Evolutionary conservation across 2,329 filamentous ascomycete genomes (phyloP), one percentile per base, ranked within the genome.

Genomic region (Curvularia verruculosa): DNA sequence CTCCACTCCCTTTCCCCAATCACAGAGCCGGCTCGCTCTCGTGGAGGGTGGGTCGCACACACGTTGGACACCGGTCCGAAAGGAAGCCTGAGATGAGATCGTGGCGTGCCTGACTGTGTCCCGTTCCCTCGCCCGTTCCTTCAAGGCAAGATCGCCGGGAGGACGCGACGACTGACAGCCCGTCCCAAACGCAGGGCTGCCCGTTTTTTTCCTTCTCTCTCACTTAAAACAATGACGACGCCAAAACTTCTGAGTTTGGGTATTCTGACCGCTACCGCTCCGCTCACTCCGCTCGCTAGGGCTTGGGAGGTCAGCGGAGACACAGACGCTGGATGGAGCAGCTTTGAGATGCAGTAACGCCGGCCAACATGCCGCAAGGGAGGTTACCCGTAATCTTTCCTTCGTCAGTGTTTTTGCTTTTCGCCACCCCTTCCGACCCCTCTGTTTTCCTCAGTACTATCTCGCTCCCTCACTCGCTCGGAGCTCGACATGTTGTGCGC

Each of bases 141-240:
- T 41, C 21, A 34, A 51, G 55, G 18, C 40, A 59, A 56, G 63
- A 66, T 66, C 56, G 56, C 47, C 63, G 52, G 26, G 36, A 51
- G 59, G 64, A 67, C 66, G 63, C 66, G 66, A 67, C 64, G 59
- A 57, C 66, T 53, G 55, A 65, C 66, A 66, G 65, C 40, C 58
- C 29, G 43, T 44, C 51, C 65, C 61, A 67, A 65, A 67, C 63
- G 59, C 58, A 67, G 54, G 65, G 61, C 66, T 66, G 63, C 61
- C 58, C 5, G 19, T 48, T 54, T 52, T 15, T 21, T 29, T 9
- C 24, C 26, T 9, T 34, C 47, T 34, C 36, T 31, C 45, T 29
- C 40, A 28, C 47, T 31, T 43, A 39, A 45, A 41, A 48, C 39
- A 44, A 52, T 53, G 49, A 53, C 23, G 43, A 52, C 23, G 15